Conservation (phyloP, 2,329 filamentous ascomycete species). For the Whalleya microplaca region DNA sequence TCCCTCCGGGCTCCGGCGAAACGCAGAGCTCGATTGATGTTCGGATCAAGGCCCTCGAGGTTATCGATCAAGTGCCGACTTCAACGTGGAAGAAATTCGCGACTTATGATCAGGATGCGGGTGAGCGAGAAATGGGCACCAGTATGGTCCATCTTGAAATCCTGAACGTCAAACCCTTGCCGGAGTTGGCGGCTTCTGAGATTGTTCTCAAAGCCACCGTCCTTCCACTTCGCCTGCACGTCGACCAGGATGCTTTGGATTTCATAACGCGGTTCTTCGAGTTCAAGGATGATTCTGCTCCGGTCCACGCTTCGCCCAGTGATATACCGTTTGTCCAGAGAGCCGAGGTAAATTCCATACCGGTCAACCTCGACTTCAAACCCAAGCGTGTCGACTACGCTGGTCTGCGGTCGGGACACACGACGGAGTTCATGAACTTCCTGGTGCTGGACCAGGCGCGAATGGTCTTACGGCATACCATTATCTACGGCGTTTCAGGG, state of each 20-base stretch:
- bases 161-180: constrained; percentile 83
- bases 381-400: constrained; percentile 97
- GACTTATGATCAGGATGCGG: constrained; percentile 86
- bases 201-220: constrained; percentile 80
- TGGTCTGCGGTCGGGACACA: constrained; percentile 87
- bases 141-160: constrained; percentile 92
- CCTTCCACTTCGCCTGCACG: constrained; percentile 85
- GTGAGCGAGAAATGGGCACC: constrained; percentile 81
- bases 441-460: constrained; percentile 87
- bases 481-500: constrained; percentile 88
- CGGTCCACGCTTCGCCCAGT: constrained; percentile 60
- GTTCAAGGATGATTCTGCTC: constrained; percentile 79
- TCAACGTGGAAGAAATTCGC: constrained; percentile 99
- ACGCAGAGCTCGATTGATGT: constrained; percentile 88
- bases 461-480: constrained; percentile 83
- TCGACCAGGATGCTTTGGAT: constrained; percentile 96
- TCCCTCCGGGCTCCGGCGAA: constrained; percentile 75
- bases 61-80: constrained; percentile 91
- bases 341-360: constrained; percentile 82
- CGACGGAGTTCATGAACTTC: constrained; percentile 99
- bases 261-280: constrained; percentile 98
- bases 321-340: constrained; percentile 88
- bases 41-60: constrained; percentile 79
- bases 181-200: constrained; percentile 84
- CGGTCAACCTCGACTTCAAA: constrained; percentile 90